Evolutionary conservation across 1,139 yeast species (phyloP), one percentile per base, ranked within the genome.

Genomic region (Blastobotrys buckinghamii): DNA sequence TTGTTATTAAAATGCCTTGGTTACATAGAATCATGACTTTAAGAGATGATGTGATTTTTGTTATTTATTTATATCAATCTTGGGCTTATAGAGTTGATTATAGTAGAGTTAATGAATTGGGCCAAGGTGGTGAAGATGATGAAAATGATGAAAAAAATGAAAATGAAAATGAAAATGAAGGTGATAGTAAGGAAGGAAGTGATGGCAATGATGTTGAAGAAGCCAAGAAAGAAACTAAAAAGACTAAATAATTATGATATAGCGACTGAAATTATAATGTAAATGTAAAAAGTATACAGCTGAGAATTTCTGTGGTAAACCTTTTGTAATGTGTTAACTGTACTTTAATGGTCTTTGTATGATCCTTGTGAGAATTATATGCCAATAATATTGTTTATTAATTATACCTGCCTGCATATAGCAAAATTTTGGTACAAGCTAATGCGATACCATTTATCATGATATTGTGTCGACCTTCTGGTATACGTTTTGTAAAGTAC

Each of bases 81-180:
- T 69, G 71, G 70, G 58, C 69, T 22, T 70, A 70, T 57, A 60
- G 68, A 49, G 67, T 68, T 27, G 74, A 70, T 54, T 65, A 67
- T 48, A 47, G 63, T 4, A 66, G 74, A 51, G 61, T 69, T 37
- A 70, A 70, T 49, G 74, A 70, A 57, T 70, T 60, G 52, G 74
- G 74, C 9, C 74, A 69, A 52, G 69, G 60, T 35, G 70, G 63
- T 15, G 68, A 55, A 10, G 29, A 26, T 3, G 27, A 13, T 33
- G 24, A 40, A 12, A 40, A 39, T 8, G n/a, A 34, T 5, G n/a
- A 33, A 4, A 16, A 42, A 7, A 10, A 13, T 5, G 44, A 29
- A 10, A 24, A 24, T 26, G 30, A 39, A 22, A 7, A 5, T 22
- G 24, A 22, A 22, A 24, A 24, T 9, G 68, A 55, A 10, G 29